Conservation (phyloP, 176 grass and related monocot species). For the Ananas comosus region DNA sequence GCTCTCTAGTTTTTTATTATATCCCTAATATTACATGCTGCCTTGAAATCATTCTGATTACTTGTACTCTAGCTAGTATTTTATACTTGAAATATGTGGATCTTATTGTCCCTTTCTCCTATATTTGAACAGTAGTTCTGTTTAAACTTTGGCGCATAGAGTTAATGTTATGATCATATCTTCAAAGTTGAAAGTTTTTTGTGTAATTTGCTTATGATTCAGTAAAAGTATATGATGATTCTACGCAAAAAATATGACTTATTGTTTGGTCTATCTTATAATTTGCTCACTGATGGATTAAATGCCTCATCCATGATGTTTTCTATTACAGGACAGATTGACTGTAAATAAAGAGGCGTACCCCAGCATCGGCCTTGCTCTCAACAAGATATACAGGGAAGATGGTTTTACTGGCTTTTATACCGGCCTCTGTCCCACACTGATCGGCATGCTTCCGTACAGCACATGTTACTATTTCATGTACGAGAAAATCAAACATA, state of each 20-base stretch:
- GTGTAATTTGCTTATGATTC: too few relatives aligned
- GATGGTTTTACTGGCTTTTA: constrained; percentile 63
- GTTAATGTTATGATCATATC: not conserved
- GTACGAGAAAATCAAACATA: constrained; percentile 68
- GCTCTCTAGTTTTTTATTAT: too few relatives aligned
- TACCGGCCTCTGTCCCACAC: constrained; percentile 61
- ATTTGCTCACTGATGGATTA: too few relatives aligned
- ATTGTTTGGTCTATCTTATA: too few relatives aligned
- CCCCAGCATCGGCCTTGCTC: constrained; percentile 54
- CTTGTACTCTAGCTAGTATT: too few relatives aligned
- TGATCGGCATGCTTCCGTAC: constrained; percentile 81
- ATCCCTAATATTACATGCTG: too few relatives aligned
- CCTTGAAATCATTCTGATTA: too few relatives aligned
- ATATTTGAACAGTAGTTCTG: not conserved
- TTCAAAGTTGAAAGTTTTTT: not conserved
- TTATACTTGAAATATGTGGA: too few relatives aligned
- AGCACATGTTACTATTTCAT: constrained; percentile 96
- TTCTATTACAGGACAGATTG: constrained; percentile 47
- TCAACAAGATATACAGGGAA: constrained; percentile 47
- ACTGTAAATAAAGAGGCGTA: constrained; percentile 52
- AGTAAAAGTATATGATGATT: too few relatives aligned
- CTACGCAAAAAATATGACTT: too few relatives aligned
- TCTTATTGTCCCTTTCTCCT: not conserved
- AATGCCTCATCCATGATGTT: not conserved
- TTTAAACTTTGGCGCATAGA: not conserved